Conservation (phyloP, 2,329 filamentous ascomycete genomes). For the Aureobasidium mangrovei region DNA sequence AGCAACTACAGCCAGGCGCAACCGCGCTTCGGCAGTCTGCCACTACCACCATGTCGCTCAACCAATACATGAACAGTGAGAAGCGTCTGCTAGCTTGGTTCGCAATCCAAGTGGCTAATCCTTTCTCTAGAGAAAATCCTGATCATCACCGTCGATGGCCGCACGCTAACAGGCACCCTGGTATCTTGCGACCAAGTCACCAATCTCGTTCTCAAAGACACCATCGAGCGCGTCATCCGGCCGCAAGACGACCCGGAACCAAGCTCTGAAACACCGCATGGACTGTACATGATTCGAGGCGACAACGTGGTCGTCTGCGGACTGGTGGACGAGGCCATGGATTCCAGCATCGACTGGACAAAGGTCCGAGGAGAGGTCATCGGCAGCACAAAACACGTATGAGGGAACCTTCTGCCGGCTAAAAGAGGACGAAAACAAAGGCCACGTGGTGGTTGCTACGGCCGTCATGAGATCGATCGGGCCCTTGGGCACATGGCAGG, state of each 20-base stretch:
- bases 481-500: neutral
- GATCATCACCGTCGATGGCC: slow-evolving; percentile 85
- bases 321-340: slow-evolving; percentile 79
- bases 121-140: slow-evolving; percentile 70
- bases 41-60: slow-evolving; percentile 30
- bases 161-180: slow-evolving; percentile 66
- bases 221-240: slow-evolving; percentile 83
- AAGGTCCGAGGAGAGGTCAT: slow-evolving; percentile 80
- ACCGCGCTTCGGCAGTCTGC: slow-evolving; percentile 12
- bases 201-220: slow-evolving; percentile 78
- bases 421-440: slow-evolving; percentile 1
- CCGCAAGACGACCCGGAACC: slow-evolving; percentile 73
- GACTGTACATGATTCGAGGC: slow-evolving; percentile 83
- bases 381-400: slow-evolving; percentile 72
- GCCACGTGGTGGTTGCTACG: neutral
- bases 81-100: neutral
- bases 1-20: slow-evolving; percentile 11
- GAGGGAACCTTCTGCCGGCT: slow-evolving; percentile 20
- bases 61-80: slow-evolving; percentile 36
- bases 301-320: slow-evolving; percentile 92
- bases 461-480: slow-evolving; percentile 1
- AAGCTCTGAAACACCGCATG: slow-evolving; percentile 71
- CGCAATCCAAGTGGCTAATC: slow-evolving; percentile 24
- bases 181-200: slow-evolving; percentile 84
- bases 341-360: slow-evolving; percentile 84